phyloP scores from a whole-genome alignment of 129 eudicot species.

The Flaveria sonorensis region DNA sequence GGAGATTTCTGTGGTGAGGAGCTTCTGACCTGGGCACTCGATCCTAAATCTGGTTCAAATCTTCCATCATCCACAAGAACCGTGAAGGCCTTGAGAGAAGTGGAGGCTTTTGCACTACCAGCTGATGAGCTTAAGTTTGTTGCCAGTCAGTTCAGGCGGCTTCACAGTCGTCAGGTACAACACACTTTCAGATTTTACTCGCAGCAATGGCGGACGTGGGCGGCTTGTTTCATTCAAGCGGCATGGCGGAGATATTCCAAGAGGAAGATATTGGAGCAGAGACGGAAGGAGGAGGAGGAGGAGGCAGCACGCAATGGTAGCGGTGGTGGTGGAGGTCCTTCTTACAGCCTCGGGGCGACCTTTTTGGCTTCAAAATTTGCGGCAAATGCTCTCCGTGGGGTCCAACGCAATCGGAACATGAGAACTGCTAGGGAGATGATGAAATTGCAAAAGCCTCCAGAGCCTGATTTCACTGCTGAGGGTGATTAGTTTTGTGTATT shows the following conservation, averaged over 20 bases:
- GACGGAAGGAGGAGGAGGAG: constrained; percentile 72
- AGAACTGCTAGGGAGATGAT: constrained; percentile 75
- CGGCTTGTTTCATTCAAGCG: constrained; percentile 91
- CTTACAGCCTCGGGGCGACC: constrained; percentile 83
- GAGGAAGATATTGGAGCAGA: constrained; percentile 65
- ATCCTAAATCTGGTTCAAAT: constrained; percentile 77
- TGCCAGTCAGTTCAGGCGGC: constrained; percentile 87
- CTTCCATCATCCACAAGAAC: constrained; percentile 93
- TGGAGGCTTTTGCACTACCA: constrained; percentile 85
- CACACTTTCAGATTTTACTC: constrained; percentile 94
- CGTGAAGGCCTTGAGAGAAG: constrained; percentile 79
- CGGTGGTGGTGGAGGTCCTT: constrained; percentile 36
- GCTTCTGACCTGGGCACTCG: constrained; percentile 97
- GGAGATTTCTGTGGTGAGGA: constrained; percentile 97
- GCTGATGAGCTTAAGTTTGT: constrained; percentile 92
- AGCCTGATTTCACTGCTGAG: constrained; percentile 83
- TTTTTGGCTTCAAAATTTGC: constrained; percentile 83
- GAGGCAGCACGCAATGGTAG: constrained; percentile 46
- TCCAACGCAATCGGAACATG: constrained; percentile 70
- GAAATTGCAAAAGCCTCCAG: constrained; percentile 86
- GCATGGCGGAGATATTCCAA: constrained; percentile 87
- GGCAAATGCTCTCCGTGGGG: constrained; percentile 82
- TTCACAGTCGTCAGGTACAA: constrained; percentile 92
- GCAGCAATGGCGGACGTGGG: constrained; percentile 97
- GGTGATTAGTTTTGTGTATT: constrained; percentile 52